Evolutionary conservation across 2,329 filamentous ascomycete species (phyloP).

Genomic region (Cylindrodendrum hubeiense): DNA sequence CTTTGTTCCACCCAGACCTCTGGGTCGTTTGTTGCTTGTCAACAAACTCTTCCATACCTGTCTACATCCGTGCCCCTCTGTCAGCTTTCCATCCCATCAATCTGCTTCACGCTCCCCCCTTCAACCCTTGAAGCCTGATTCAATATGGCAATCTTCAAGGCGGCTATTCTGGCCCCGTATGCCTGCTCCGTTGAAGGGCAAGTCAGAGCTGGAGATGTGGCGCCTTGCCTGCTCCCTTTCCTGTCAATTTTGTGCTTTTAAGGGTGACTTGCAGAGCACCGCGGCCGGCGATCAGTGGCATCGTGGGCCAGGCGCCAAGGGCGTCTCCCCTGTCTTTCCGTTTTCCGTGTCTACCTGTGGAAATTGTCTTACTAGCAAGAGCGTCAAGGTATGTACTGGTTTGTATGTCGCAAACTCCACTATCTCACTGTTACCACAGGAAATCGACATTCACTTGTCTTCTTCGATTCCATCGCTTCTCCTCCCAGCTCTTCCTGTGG

Average conservation of each 20-base stretch:
- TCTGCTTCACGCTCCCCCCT: slow-evolving; percentile 43
- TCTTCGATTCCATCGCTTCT: slow-evolving; percentile 70
- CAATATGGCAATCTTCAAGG: slow-evolving; percentile 79
- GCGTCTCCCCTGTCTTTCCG: slow-evolving; percentile 76
- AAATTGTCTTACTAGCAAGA: slow-evolving; percentile 69
- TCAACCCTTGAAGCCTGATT: slow-evolving; percentile 65
- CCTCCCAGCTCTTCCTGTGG: slow-evolving; percentile 76
- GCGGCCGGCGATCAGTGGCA: slow-evolving; percentile 61
- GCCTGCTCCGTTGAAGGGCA: slow-evolving; percentile 74
- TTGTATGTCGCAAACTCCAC: slow-evolving; percentile 15
- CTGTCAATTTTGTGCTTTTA: slow-evolving; percentile 77
- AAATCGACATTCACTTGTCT: slow-evolving; percentile 76
- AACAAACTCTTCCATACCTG: slow-evolving; percentile 75
- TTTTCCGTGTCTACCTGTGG: slow-evolving; percentile 78
- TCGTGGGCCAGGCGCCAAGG: slow-evolving; percentile 71
- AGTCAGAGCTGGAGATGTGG: slow-evolving; percentile 83
- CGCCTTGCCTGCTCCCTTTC: slow-evolving; percentile 70
- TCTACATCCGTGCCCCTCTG: slow-evolving; percentile 62
- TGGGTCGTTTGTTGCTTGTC: slow-evolving; percentile 75
- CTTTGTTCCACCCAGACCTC: slow-evolving; percentile 71
- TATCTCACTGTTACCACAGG: slow-evolving; percentile 61
- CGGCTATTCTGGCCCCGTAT: slow-evolving; percentile 74
- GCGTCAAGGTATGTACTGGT: slow-evolving; percentile 72
- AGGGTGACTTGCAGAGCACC: slow-evolving; percentile 32
- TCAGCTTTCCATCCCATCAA: slow-evolving; percentile 37